Percentiles rank a stretch among this genome's conserved stretches.
phyloP scores from a whole-genome alignment of 2,329 filamentous ascomycete genomes.

The Penicillium aurantiogriseum region DNA sequence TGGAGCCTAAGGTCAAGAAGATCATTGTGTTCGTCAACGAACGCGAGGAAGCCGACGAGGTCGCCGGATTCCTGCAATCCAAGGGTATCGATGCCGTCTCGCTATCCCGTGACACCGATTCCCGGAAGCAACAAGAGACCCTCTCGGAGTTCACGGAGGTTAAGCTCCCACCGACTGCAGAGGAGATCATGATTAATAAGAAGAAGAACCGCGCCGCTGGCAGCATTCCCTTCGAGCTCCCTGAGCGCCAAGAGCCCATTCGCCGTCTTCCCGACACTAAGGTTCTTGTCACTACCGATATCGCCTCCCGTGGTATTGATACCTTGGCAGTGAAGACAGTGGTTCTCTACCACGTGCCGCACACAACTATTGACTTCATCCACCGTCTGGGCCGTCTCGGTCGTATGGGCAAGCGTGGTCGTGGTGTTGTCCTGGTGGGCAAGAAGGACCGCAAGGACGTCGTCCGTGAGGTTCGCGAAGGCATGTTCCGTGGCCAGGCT shows the following conservation, averaged over 20 bases:
- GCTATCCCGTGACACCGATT: constrained; percentile 78
- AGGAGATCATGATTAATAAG: constrained; percentile 34
- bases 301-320: constrained; percentile 90
- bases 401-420: constrained; percentile 84
- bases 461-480: constrained; percentile 86
- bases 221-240: constrained; percentile 42
- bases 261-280: constrained; percentile 72
- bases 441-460: constrained; percentile 87
- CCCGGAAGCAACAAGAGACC: constrained; percentile 73
- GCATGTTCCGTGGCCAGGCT: constrained; percentile 78
- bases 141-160: constrained; percentile 68
- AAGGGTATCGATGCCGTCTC: constrained; percentile 90
- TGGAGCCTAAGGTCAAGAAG: constrained; percentile 66
- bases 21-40: constrained; percentile 97
- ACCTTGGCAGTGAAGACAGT: constrained; percentile 88
- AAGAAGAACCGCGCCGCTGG: constrained; percentile 34
- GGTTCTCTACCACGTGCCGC: constrained; percentile 94
- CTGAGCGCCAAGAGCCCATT: constrained; percentile 34
- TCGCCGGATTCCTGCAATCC: constrained; percentile 72
- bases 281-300: constrained; percentile 89
- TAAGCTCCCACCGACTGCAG: constrained; percentile 35
- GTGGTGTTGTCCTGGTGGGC: constrained; percentile 86
- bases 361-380: constrained; percentile 97
- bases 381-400: constrained; percentile 90
- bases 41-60: constrained; percentile 78